Conservation (phyloP, 345 rosid species). For the Cardamine chenopodiifolia region DNA sequence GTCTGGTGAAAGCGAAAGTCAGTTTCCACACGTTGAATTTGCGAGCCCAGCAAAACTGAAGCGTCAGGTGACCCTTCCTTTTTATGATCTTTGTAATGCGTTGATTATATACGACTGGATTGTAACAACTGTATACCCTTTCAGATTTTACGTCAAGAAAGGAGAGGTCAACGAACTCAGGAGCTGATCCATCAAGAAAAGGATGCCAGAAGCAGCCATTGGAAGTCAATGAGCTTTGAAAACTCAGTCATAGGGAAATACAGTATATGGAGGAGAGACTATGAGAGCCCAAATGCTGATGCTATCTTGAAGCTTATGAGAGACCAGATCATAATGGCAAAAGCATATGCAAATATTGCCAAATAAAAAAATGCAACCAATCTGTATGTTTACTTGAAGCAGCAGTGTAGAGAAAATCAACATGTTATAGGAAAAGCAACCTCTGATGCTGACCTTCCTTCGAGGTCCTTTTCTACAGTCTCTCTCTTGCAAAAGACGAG, state of each 20-base stretch:
- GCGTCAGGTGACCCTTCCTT: conserved; percentile 65
- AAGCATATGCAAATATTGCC: conserved; percentile 90
- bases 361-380: conserved; percentile 61
- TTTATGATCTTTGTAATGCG: conserved; percentile 2
- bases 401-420: conserved; percentile 62
- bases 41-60: conserved; percentile 77
- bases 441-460: conserved; percentile 79
- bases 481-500: conserved; percentile 78
- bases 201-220: conserved; percentile 64
- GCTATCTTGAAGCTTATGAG: conserved; percentile 85
- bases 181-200: conserved; percentile 63
- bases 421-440: conserved; percentile 72
- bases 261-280: conserved; percentile 95
- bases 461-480: conserved; percentile 64
- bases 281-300: conserved; percentile 79
- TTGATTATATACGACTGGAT: conserved; percentile 32
- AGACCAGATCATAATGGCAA: conserved; percentile 96
- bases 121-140: conserved; percentile 39
- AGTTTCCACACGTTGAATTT: conserved; percentile 39
- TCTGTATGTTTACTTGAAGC: conserved; percentile 64
- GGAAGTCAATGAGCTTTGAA: conserved; percentile 56
- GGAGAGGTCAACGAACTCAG: conserved; percentile 63
- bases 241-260: conserved; percentile 69
- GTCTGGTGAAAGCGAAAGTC: conserved; percentile 43
- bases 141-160: conserved; percentile 65